Percentiles rank a stretch among this genome's conserved stretches.
phyloP scores from a whole-genome alignment of 306 rosid species.

The Sphenostylis stenocarpa region DNA sequence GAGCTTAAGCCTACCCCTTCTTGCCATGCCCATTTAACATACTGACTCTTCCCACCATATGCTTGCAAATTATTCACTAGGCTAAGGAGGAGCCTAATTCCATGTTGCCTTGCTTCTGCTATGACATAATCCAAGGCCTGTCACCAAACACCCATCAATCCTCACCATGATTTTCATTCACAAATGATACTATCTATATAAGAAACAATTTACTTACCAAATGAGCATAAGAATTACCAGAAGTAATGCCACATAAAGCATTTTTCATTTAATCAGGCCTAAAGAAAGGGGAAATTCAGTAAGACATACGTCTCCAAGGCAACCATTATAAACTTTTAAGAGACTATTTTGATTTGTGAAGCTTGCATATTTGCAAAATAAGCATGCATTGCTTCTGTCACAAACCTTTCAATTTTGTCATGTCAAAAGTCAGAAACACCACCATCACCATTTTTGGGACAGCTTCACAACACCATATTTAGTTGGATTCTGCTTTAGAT shows the following conservation, averaged over 20 bases:
- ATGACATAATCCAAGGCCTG: slow-evolving; percentile 93
- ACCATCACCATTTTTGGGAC: slow-evolving; percentile 8
- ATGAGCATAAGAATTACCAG: background rate
- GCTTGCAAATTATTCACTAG: slow-evolving; percentile 90
- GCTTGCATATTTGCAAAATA: slow-evolving; percentile 3
- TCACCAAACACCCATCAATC: slow-evolving; percentile 55
- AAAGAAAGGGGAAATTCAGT: background rate
- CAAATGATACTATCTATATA: background rate
- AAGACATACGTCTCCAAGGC: background rate
- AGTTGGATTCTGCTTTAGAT: slow-evolving; percentile 1
- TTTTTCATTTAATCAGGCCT: background rate
- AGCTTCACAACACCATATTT: background rate
- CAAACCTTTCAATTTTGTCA: slow-evolving; percentile 20
- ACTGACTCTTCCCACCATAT: slow-evolving; percentile 94
- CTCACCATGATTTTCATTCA: slow-evolving; percentile 15
- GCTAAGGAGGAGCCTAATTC: slow-evolving; percentile 86
- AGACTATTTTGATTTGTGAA: background rate
- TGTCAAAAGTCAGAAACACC: background rate
- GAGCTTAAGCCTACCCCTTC: slow-evolving; percentile 92
- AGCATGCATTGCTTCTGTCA: slow-evolving; percentile 2
- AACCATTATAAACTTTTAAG: background rate
- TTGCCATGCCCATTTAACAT: slow-evolving; percentile 99
- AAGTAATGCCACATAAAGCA: background rate
- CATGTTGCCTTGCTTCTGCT: slow-evolving; percentile 82
- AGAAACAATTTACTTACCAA: slow-evolving; percentile 10